phyloP scores from a whole-genome alignment of 2,329 filamentous ascomycete genomes.

The Fusarium cicatricum region DNA sequence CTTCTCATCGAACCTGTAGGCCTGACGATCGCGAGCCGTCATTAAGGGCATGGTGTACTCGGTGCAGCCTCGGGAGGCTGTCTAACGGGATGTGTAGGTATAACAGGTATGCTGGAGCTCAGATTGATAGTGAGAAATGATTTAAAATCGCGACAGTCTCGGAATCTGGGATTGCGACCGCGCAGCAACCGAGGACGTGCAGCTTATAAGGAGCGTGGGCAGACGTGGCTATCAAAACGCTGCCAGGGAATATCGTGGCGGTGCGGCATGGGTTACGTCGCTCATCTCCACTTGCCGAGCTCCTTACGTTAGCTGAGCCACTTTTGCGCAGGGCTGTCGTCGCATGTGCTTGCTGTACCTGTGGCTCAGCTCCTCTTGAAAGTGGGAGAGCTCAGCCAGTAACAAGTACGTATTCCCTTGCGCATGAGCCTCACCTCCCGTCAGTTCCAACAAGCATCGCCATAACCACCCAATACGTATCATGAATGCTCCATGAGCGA shows the following conservation, averaged over 20 bases:
- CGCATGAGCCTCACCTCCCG: slow-evolving; percentile 24
- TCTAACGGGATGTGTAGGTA: slow-evolving; percentile 20
- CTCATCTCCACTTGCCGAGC: slow-evolving; percentile 34
- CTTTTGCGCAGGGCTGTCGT: not conserved
- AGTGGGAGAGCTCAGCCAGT: no score
- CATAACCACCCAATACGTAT: not conserved
- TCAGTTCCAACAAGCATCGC: no score
- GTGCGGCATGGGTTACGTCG: slow-evolving; percentile 41
- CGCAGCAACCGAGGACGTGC: slow-evolving; percentile 17
- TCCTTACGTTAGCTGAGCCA: slow-evolving; percentile 1
- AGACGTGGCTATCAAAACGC: slow-evolving; percentile 36
- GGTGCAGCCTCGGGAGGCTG: slow-evolving; percentile 43
- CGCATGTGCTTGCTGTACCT: slow-evolving; percentile 15
- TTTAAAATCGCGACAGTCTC: slow-evolving; percentile 1
- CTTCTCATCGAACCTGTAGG: slow-evolving; percentile 52
- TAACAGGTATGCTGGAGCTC: not conserved
- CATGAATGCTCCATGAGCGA: slow-evolving; percentile 31
- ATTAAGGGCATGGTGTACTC: slow-evolving; percentile 46
- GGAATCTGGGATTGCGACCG: slow-evolving; percentile 11
- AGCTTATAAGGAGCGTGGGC: slow-evolving; percentile 39
- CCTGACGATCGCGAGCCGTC: slow-evolving; percentile 47
- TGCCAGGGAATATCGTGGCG: slow-evolving; percentile 34
- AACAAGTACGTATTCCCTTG: slow-evolving; percentile 11
- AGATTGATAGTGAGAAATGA: not conserved
- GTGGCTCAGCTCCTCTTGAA: slow-evolving; percentile 41